Evolutionary conservation across 768 basidiomycete genomes (phyloP), one percentile per base, ranked within the genome.

Genomic region (Mycena floridula): DNA sequence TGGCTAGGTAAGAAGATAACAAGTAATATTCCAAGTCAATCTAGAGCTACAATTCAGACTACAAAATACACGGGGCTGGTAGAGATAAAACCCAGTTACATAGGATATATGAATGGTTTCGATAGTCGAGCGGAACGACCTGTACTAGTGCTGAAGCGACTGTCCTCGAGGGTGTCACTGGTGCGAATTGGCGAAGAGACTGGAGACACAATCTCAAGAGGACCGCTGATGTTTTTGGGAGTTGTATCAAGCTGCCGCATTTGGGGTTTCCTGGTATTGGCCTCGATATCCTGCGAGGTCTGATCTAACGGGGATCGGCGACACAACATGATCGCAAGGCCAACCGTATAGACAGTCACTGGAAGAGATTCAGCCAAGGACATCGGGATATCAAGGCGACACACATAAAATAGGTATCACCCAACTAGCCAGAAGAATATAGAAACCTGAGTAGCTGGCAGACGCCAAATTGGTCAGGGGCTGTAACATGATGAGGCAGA

Each of bases 391-490:
- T 23, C 20, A 38, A 21, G 30, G n/a, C 2, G 5, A 61, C 79
- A 49, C 47, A 82, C 81, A 58, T 35, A 81, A 54, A 3, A 58
- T 58, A 20, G 81, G 81, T 40, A 69, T 59, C 30, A 78, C 52
- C 81, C 81, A 82, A 51, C 69, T 75, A 32, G 66, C 68, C 1
- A 77, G 51, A 40, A 77, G 46, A 26, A 79, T 70, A 49, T 68
- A 79, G 5, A n/a, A 71, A 53, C 44, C 70, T 68, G 27, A 79
- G 59, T 7, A 76, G 57, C 43, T 62, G 62, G 53, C 80, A 82
- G n/a, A 70, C 57, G 8, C 64, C 68, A 42, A 62, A 57, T 36
- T 68, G 59, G 48, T 72, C 64, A 8, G 62, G 53, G 43, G 65
- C 73, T 76, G 25, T 16, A 41, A 21, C 44, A 30, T 18, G 2